Percentiles rank a stretch among this genome's conserved stretches.
Evolutionary conservation across 1,284 basidiomycete species (phyloP).

Genomic region (Malassezia brasiliensis): DNA sequence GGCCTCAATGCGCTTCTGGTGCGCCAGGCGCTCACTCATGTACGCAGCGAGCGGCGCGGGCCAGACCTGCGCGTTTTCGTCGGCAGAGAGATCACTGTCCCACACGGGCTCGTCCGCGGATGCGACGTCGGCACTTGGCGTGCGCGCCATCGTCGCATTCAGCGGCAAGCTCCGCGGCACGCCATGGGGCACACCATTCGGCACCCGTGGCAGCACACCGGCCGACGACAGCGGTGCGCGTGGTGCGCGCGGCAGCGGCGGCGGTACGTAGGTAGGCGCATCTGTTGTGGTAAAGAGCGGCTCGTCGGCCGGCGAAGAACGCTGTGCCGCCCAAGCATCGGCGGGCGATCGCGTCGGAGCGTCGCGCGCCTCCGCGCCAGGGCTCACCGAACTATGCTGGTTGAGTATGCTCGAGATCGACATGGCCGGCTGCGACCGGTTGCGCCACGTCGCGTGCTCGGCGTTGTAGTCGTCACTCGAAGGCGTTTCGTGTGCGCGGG

Average conservation of each 20-base stretch:
- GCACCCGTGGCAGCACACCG: not conserved
- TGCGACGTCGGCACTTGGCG: not conserved
- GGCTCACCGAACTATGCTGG: not conserved
- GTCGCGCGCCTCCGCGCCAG: not conserved
- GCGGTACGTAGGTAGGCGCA: not conserved
- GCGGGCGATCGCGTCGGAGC: not conserved
- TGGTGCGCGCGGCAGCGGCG: not conserved
- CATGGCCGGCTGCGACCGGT: constrained; percentile 15
- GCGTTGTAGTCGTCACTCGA: constrained; percentile 4
- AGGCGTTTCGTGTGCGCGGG: not conserved
- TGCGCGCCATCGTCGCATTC: not conserved
- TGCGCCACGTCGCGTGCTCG: not conserved
- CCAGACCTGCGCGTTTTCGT: constrained; percentile 38
- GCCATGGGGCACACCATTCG: not conserved
- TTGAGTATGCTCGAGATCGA: constrained; percentile 16
- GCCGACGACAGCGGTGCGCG: not conserved
- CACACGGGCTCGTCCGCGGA: constrained; percentile 14
- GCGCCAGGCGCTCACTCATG: constrained; percentile 22
- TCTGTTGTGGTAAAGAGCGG: not conserved
- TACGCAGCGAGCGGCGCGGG: constrained; percentile 32
- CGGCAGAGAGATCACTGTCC: constrained; percentile 41
- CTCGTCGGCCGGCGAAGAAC: not conserved
- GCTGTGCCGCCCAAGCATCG: not conserved
- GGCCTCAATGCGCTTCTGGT: constrained; percentile 25
- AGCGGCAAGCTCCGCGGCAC: not conserved